Evolutionary conservation across 352 stramenopile species (phyloP).

Genomic region (Elongisporangium anandrum): DNA sequence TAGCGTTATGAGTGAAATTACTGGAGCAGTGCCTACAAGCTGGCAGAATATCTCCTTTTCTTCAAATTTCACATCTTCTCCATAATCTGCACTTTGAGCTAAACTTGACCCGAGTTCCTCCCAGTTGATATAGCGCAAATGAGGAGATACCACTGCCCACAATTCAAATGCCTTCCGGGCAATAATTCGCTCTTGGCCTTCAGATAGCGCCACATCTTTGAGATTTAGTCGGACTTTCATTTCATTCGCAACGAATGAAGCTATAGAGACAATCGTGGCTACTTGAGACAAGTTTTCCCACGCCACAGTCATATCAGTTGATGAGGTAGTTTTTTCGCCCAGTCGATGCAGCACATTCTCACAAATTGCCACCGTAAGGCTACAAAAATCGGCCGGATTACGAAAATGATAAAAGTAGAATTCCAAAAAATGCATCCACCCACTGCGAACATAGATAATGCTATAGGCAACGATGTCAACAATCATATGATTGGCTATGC

Average conservation of each 20-base stretch:
- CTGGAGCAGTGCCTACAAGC: slow-evolving; percentile 30
- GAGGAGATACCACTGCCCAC: slow-evolving; percentile 52
- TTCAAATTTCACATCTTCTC: slow-evolving; percentile 28
- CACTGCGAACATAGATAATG: slow-evolving; percentile 64
- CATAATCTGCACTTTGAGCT: slow-evolving; percentile 44
- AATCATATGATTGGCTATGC: slow-evolving; percentile 53
- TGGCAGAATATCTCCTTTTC: slow-evolving; percentile 64
- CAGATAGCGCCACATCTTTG: slow-evolving; percentile 26
- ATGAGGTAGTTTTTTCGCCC: slow-evolving; percentile 12
- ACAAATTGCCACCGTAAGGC: slow-evolving; percentile 31
- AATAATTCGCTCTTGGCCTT: slow-evolving; percentile 29
- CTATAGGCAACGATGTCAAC: slow-evolving; percentile 70
- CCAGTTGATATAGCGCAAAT: slow-evolving; percentile 60
- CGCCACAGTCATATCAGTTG: slow-evolving; percentile 30
- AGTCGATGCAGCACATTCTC: slow-evolving; percentile 31
- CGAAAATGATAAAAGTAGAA: slow-evolving; percentile 63
- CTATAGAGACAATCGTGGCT: slow-evolving; percentile 48
- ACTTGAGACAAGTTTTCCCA: slow-evolving; percentile 84
- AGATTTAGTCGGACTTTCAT: slow-evolving; percentile 10
- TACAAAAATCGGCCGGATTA: slow-evolving; percentile 37
- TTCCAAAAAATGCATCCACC: slow-evolving; percentile 80
- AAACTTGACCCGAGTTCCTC: slow-evolving; percentile 41
- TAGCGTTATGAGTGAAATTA: slow-evolving; percentile 37
- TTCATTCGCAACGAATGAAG: slow-evolving; percentile 18
- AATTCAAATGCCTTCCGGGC: slow-evolving; percentile 51